These are phyloP conservation scores for Chlamydomonas asymmetrica DNA, from an alignment of 139 green algal genomes.

Conservation along the genomic window DNA sequence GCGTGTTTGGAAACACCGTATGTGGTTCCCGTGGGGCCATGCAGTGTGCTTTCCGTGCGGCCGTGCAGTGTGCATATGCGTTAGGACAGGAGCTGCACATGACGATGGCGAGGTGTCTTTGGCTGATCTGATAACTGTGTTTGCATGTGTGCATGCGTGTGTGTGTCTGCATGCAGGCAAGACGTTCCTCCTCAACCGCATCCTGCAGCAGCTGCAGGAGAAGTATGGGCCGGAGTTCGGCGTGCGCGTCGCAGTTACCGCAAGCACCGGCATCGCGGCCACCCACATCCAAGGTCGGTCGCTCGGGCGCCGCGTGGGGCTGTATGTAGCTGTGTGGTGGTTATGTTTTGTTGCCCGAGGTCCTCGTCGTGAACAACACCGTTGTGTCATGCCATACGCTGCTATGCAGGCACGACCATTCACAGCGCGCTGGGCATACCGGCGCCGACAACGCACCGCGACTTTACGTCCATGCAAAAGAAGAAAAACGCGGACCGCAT, in stretches of 20 bases:
- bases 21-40: not conserved
- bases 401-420: constrained; percentile 56
- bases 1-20: not conserved
- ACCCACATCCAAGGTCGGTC: constrained; percentile 62
- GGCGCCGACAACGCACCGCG: constrained; percentile 28
- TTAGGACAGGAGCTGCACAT: not conserved
- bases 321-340: no score
- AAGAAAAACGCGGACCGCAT: constrained; percentile 34
- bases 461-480: constrained; percentile 57
- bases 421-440: constrained; percentile 56
- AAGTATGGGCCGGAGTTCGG: constrained; percentile 43
- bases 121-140: not conserved
- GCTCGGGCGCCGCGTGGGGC: no score
- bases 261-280: constrained; percentile 70
- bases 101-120: not conserved
- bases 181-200: constrained; percentile 60
- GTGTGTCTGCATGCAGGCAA: constrained; percentile 47
- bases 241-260: constrained; percentile 49
- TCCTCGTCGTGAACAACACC: no score
- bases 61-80: not conserved
- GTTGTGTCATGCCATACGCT: no score
- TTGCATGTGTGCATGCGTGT: not conserved
- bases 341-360: no score
- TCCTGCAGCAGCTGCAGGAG: constrained; percentile 41
- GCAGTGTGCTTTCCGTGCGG: not conserved